These are phyloP conservation scores for Microstegium vimineum DNA, from an alignment of 176 grass and related monocot genomes.

Conservation along the genomic window DNA sequence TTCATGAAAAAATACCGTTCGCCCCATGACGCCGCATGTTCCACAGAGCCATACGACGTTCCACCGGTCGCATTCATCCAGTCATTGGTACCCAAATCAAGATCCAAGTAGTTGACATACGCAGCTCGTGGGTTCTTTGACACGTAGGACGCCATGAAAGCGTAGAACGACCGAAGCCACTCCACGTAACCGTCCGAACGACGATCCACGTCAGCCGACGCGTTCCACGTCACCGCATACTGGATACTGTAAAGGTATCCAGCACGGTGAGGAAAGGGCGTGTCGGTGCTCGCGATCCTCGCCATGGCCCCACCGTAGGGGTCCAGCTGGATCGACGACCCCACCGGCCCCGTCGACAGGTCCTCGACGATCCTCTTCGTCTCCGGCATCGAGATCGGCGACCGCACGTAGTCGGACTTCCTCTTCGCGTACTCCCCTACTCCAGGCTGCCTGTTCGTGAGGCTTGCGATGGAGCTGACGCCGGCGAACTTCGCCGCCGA, in stretches of 20 bases:
- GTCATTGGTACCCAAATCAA: constrained; percentile 45
- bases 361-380: constrained; percentile 4
- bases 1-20: constrained; percentile 39
- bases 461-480: neutral
- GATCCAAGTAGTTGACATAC: constrained; percentile 67
- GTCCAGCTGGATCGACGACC: constrained; percentile 36
- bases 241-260: constrained; percentile 56
- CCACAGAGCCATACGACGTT: neutral
- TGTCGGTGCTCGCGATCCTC: neutral
- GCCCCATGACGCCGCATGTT: constrained; percentile 15
- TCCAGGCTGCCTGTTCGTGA: neutral
- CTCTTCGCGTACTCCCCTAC: constrained; percentile 32
- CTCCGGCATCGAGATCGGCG: constrained; percentile 12
- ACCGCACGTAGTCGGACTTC: constrained; percentile 71
- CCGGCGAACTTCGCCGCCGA: constrained; percentile 44
- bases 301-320: constrained; percentile 70
- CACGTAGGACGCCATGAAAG: constrained; percentile 43
- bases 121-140: constrained; percentile 37
- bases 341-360: constrained; percentile 20
- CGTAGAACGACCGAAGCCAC: constrained; percentile 46
- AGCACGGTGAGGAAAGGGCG: constrained; percentile 53
- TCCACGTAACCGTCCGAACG: neutral
- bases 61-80: constrained; percentile 16
- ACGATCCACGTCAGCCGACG: neutral
- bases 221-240: constrained; percentile 35